These are phyloP conservation scores for Cylindrotheca fusiformis DNA, from an alignment of 108 stramenopile genomes.

Conservation along the genomic window DNA sequence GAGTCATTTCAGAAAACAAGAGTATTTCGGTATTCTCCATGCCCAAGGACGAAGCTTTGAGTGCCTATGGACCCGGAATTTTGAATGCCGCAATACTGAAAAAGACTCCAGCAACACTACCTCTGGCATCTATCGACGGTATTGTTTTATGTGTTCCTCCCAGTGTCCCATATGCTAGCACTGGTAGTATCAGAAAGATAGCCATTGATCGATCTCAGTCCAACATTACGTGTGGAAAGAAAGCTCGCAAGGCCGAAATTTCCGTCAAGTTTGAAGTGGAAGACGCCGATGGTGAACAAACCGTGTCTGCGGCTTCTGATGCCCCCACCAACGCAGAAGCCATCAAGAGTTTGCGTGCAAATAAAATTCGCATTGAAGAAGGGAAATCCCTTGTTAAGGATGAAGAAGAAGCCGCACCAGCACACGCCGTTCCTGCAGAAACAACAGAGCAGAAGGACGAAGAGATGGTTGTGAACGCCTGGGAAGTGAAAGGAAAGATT, in stretches of 20 bases:
- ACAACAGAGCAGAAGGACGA: slow-evolving; percentile 39
- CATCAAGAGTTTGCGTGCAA: slow-evolving; percentile 19
- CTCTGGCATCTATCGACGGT: slow-evolving; percentile 33
- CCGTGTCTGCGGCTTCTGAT: slow-evolving; percentile 1
- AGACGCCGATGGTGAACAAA: slow-evolving; percentile 9
- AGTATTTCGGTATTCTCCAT: slow-evolving; percentile 18
- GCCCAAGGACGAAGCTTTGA: slow-evolving; percentile 37
- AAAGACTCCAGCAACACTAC: slow-evolving; percentile 42
- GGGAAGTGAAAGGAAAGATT: slow-evolving; percentile 87
- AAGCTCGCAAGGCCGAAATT: slow-evolving; percentile 60
- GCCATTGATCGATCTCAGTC: slow-evolving; percentile 27
- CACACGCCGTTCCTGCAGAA: slow-evolving; percentile 3
- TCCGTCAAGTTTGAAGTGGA: slow-evolving; percentile 61
- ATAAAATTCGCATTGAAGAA: slow-evolving; percentile 47
- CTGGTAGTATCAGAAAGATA: slow-evolving; percentile 25
- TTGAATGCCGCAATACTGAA: slow-evolving; percentile 49
- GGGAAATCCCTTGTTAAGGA: slow-evolving; percentile 19
- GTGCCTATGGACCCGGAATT: slow-evolving; percentile 32
- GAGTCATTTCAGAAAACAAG: slow-evolving; percentile 32
- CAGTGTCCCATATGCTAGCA: slow-evolving; percentile 28
- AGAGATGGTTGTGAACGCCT: slow-evolving; percentile 87
- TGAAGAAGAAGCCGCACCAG: slow-evolving; percentile 17
- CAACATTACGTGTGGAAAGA: slow-evolving; percentile 47
- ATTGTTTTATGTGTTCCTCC: slow-evolving; percentile 35
- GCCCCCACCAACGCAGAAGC: slow-evolving; percentile 3